These are phyloP conservation scores for Cornus kousa DNA, from an alignment of 148 eudicot genomes.

Conservation along the genomic window DNA sequence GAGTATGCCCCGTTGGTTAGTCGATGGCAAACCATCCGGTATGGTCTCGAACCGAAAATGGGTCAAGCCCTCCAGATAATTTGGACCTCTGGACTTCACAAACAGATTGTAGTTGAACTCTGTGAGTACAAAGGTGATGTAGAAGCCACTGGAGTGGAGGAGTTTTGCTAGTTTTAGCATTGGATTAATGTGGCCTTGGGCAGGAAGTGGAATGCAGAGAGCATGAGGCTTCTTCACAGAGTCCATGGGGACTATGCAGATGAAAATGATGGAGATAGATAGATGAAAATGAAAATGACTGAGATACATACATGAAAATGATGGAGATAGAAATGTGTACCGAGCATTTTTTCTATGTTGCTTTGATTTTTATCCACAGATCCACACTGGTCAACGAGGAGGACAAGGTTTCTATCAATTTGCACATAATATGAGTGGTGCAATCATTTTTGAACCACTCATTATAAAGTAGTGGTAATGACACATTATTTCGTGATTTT, in stretches of 20 bases:
- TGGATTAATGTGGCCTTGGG: constrained; percentile 34
- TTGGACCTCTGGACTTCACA: constrained; percentile 9
- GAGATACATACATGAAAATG: neutral
- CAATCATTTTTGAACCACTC: too few relatives aligned
- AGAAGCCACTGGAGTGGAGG: constrained; percentile 25
- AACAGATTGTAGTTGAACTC: constrained; percentile 21
- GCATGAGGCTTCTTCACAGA: constrained; percentile 20
- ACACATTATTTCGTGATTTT: too few relatives aligned
- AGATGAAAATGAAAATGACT: neutral
- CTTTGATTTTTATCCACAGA: too few relatives aligned
- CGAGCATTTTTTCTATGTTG: too few relatives aligned
- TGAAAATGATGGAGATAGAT: neutral
- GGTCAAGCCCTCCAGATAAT: neutral
- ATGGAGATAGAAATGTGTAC: too few relatives aligned
- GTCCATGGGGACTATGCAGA: neutral
- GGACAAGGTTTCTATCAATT: too few relatives aligned
- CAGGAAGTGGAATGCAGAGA: constrained; percentile 27
- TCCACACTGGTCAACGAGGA: too few relatives aligned
- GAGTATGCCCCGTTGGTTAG: constrained; percentile 1
- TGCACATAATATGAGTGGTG: too few relatives aligned
- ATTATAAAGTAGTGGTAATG: too few relatives aligned
- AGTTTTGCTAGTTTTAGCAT: constrained; percentile 29
- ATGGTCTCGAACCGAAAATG: constrained; percentile 24
- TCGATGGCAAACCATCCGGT: constrained; percentile 18
- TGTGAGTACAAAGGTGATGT: constrained; percentile 31